Percentiles rank a stretch among this genome's conserved stretches.
phyloP scores from a whole-genome alignment of 306 rosid species.

The Dryas alaskensis region DNA sequence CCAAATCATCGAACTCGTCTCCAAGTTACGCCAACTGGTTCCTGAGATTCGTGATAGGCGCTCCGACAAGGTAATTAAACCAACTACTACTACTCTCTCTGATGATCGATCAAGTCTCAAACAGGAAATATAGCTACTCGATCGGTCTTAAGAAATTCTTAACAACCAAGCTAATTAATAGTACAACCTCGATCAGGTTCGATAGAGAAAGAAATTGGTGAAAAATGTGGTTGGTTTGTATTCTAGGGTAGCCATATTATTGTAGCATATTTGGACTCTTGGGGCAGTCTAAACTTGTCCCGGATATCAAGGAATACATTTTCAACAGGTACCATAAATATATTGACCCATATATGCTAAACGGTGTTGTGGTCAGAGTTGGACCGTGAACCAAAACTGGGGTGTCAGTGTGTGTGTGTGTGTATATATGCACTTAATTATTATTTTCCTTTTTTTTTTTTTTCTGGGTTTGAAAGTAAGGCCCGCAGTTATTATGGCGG shows the following conservation, averaged over 20 bases:
- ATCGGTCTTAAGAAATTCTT: neutral
- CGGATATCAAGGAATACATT: conserved; percentile 38
- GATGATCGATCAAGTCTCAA: too few relatives aligned
- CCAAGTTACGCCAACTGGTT: conserved; percentile 94
- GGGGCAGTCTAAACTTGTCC: conserved; percentile 47
- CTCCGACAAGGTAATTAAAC: conserved; percentile 65
- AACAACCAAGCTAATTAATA: neutral
- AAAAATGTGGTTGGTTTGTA: neutral
- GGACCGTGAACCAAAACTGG: neutral
- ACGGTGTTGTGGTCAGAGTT: neutral
- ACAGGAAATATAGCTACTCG: too few relatives aligned
- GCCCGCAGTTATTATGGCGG: conserved; percentile 1
- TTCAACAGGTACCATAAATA: conserved; percentile 2
- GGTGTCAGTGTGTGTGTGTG: neutral
- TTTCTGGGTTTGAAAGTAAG: neutral
- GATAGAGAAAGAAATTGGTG: neutral
- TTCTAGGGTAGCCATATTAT: too few relatives aligned
- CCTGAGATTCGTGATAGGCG: conserved; percentile 93
- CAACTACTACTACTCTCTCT: too few relatives aligned
- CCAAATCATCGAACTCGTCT: conserved; percentile 91
- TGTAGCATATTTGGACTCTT: neutral
- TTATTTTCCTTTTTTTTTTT: too few relatives aligned
- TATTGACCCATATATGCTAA: conserved; percentile 3
- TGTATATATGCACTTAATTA: too few relatives aligned
- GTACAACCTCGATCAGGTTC: neutral